phyloP scores from a whole-genome alignment of 352 stramenopile genomes.

The Peronospora belbahrii region DNA sequence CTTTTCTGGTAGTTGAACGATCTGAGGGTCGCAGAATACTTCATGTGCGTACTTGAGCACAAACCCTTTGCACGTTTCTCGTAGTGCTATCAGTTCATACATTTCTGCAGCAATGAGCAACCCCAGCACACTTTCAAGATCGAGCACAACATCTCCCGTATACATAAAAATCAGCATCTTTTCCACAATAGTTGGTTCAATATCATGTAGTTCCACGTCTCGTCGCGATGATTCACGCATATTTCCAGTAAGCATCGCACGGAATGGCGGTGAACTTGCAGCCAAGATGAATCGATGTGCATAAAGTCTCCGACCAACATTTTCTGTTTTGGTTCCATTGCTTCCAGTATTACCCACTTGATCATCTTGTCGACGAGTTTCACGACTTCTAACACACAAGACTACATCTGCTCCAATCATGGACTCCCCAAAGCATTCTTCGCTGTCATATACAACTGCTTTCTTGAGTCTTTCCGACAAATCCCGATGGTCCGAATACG shows the following conservation, averaged over 20 bases:
- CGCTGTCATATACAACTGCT: conserved; percentile 26
- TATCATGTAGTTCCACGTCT: conserved; percentile 64
- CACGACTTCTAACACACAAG: conserved; percentile 37
- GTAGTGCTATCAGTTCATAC: conserved; percentile 71
- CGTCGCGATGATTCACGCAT: conserved; percentile 70
- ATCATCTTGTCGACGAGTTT: conserved; percentile 6
- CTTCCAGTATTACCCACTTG: not conserved
- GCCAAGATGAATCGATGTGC: conserved; percentile 78
- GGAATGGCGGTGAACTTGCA: conserved; percentile 74
- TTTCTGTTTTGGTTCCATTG: conserved; percentile 2
- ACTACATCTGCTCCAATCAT: conserved; percentile 70
- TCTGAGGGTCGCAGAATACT: conserved; percentile 66
- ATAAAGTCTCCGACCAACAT: conserved; percentile 34
- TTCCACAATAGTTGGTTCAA: conserved; percentile 54
- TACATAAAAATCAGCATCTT: conserved; percentile 86
- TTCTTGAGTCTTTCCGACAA: conserved; percentile 52
- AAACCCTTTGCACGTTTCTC: conserved; percentile 78
- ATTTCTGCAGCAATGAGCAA: conserved; percentile 76
- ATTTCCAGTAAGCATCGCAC: conserved; percentile 72
- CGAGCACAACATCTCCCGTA: conserved; percentile 70
- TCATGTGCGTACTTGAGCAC: conserved; percentile 76
- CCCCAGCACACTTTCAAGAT: conserved; percentile 63
- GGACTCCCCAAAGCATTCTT: conserved; percentile 39
- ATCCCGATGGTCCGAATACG: conserved; percentile 60
- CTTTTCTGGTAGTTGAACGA: conserved; percentile 77